phyloP scores from a whole-genome alignment of 179 eudicot genomes.

The Actinidia arguta region DNA sequence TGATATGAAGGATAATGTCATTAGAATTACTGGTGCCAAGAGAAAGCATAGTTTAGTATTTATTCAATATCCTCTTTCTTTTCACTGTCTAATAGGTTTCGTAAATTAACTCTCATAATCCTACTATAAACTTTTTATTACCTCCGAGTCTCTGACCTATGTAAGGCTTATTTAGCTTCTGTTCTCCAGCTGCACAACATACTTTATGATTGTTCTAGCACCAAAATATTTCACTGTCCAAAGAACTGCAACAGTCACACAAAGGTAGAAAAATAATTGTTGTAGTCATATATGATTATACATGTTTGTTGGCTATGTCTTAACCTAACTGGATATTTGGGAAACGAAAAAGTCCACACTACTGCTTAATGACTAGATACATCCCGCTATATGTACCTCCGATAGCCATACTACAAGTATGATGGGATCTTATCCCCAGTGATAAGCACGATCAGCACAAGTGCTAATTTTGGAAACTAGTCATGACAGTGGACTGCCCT shows the following conservation, averaged over 20 bases:
- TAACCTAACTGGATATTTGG: neutral
- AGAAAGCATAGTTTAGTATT: constrained; percentile 66
- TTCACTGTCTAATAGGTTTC: constrained; percentile 2
- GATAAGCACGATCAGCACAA: neutral
- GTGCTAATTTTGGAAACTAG: neutral
- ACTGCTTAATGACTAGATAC: neutral
- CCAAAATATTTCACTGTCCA: neutral
- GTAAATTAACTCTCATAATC: neutral
- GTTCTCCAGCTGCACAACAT: neutral
- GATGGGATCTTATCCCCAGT: too few species aligned
- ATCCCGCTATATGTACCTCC: too few species aligned
- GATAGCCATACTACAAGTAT: too few species aligned
- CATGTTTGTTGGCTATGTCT: too few species aligned
- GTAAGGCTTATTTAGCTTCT: constrained; percentile 4
- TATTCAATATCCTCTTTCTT: neutral
- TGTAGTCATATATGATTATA: too few species aligned
- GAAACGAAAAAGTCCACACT: neutral
- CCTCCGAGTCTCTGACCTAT: too few species aligned
- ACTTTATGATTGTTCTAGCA: neutral
- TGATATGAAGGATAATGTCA: constrained; percentile 39
- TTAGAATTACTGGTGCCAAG: constrained; percentile 47
- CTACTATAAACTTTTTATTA: neutral
- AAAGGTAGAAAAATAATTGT: neutral
- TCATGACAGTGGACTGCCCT: neutral
- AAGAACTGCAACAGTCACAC: neutral